Conservation (phyloP, 202 grass and related monocot species). For the Schoenoplectus triqueter region DNA sequence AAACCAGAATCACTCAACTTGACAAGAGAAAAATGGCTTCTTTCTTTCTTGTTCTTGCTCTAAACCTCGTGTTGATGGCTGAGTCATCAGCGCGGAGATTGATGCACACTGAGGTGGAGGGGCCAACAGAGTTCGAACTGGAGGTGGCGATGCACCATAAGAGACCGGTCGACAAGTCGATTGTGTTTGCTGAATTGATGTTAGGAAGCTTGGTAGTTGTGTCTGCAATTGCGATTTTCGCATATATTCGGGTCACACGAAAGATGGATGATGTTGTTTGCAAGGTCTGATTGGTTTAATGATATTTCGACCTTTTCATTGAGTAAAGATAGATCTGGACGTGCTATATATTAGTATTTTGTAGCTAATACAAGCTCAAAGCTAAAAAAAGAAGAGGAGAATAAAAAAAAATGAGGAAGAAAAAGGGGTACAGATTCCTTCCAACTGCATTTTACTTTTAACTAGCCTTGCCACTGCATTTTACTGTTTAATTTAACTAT, state of each 20-base stretch:
- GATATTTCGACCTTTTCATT: neutral
- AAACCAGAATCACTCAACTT: slow-evolving; percentile 7
- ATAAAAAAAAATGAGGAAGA: neutral
- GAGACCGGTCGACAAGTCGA: slow-evolving; percentile 24
- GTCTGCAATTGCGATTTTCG: slow-evolving; percentile 36
- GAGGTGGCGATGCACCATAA: neutral
- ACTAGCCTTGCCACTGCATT: neutral
- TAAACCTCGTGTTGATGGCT: slow-evolving; percentile 14
- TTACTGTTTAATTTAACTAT: neutral
- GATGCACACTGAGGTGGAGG: neutral
- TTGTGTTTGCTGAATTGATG: slow-evolving; percentile 42
- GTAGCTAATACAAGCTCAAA: neutral
- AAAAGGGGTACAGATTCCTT: neutral
- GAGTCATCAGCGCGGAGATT: neutral
- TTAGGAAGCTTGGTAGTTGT: slow-evolving; percentile 41
- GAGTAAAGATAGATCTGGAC: neutral
- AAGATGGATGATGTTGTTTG: slow-evolving; percentile 27
- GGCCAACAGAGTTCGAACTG: neutral
- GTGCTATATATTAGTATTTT: neutral
- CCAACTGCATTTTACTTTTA: neutral
- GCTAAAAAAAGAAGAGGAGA: neutral
- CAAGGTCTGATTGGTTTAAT: slow-evolving; percentile 21
- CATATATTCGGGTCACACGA: slow-evolving; percentile 44
- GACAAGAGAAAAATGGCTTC: slow-evolving; percentile 11
- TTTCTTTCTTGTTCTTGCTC: slow-evolving; percentile 9